Base-by-base conservation (phyloP, 805 yeast genomes). In the Candida lessepsii region DNA sequence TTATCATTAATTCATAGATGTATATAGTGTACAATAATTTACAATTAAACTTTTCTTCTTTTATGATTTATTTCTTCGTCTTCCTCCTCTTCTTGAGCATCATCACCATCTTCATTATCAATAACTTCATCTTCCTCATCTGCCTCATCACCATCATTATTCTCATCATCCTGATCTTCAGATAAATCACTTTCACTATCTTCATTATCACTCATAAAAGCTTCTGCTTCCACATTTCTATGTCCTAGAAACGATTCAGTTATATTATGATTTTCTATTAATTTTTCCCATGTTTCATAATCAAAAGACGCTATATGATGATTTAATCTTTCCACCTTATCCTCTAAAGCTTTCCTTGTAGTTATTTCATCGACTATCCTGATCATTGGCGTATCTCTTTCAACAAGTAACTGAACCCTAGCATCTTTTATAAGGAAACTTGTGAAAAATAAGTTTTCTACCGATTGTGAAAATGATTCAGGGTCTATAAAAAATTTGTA, bases 341-440 rank as follows among this genome's bases (percentile, higher is more conserved):
- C 27, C 35, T 13, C 50, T 39, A 36, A 47, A 14, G 32, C 54
- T 11, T 16, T 17, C 13, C 25, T 27, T 8, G 34, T 32, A 42
- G 40, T 44, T 61, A 16, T 43, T 51, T 5, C 53, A 44, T 70
- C 55, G 21, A 65, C 46, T 10, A 34, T 35, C 3, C 42, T 24
- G 13, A 81, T 74, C 41, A 64, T 66, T 0, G 74, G 73, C 15
- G 56, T 70, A 11, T 41, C 41, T 19, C 40, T 25, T 3, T 63
- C 65, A 33, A 69, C 71, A n/a, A 69, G 40, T 26, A 54, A 76
- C 17, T 67, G 62, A 25, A 88, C 59, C 49, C 70, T 77, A 0
- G 86, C 89, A 51, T 86, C 95, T 51, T 81, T 76, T 2, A 88
- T 76, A 32, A 91, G 63, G 52, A 90, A 89, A 56, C 96, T 84